Base-by-base conservation (phyloP, 1,284 basidiomycete species). In the Puccinia hordei region DNA sequence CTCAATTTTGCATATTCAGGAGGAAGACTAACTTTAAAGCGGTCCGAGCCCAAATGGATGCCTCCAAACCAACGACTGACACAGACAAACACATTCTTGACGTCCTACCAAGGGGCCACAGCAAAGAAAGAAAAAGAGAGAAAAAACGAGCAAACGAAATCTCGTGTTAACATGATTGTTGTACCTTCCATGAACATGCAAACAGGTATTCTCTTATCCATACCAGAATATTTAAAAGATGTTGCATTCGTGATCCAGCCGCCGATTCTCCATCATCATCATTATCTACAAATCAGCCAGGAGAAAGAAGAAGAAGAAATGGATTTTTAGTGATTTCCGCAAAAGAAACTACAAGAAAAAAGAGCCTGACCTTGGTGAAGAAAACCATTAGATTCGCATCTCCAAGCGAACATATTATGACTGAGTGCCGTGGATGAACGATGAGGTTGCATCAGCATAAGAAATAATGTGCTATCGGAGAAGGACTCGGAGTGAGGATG, bases 231-330 rank as follows among this genome's bases (percentile, higher is more conserved):
- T 95, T 93, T 8, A 97, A 86, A 0, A 97, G 88, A 85, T 96
- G 94, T 0, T 92, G 92, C 33, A 97, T 86, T 2, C 94, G 89
- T 44, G 91, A 90, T 8, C 95, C 94, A 9, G 95, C 95, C 0
- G 93, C 93, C 0, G 91, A 91, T 86, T 98, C 95, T 0, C 94
- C 93, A 82, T 97, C 93, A 82, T 98, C 95, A 82, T 95, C 93
- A 82, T 95, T 95, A 85, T 97, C 94, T 95, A 61, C 44, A 44
- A 59, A 33, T 17, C 46, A 41, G 30, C 13, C 30, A 9, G 2
- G 68, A 30, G 22, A n/a, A n/a, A 57, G 35, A 41, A n/a, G n/a
- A 73, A 73, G 35, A 24, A 19, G 10, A 17, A n/a, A 30, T 17
- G 5, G 22, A 35, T 41, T 65, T 41, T 65, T n/a, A n/a, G n/a